Evolutionary conservation across 495 filamentous ascomycete species (phyloP).

Genomic region (Letharia lupina): DNA sequence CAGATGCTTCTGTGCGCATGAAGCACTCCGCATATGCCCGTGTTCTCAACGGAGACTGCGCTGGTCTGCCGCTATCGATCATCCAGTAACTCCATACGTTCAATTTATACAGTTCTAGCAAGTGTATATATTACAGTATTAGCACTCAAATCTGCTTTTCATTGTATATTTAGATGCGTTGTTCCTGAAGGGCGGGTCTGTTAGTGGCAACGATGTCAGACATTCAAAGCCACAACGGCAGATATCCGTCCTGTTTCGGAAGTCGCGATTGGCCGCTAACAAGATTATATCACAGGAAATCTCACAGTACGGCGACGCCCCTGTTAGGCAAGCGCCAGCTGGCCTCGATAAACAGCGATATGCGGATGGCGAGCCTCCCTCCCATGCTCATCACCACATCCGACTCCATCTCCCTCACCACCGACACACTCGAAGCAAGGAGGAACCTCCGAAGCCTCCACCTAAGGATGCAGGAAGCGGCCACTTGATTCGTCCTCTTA

Average conservation of each 20-base stretch:
- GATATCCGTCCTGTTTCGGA: slow-evolving; percentile 12
- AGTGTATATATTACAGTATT: background rate
- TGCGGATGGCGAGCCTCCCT: slow-evolving; percentile 37
- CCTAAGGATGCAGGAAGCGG: slow-evolving; percentile 39
- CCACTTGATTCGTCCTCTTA: slow-evolving; percentile 47
- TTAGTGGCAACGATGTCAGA: background rate
- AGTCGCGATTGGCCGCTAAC: slow-evolving; percentile 22
- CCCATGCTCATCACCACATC: slow-evolving; percentile 46
- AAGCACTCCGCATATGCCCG: background rate
- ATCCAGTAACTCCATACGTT: background rate
- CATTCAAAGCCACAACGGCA: background rate
- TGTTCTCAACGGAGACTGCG: background rate
- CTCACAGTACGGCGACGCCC: slow-evolving; percentile 71
- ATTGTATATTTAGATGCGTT: background rate
- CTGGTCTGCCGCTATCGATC: background rate
- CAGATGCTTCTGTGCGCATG: slow-evolving; percentile 16
- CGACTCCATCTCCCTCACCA: slow-evolving; percentile 66
- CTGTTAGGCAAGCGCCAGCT: slow-evolving; percentile 63
- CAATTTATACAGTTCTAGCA: background rate
- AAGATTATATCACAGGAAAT: slow-evolving; percentile 50
- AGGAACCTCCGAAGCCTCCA: slow-evolving; percentile 52
- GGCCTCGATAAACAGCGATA: slow-evolving; percentile 62
- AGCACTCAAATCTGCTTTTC: background rate
- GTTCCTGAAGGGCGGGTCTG: background rate
- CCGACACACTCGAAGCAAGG: slow-evolving; percentile 58